phyloP scores from a whole-genome alignment of 805 yeast species.

The Vanderwaltozyma yarrowii region DNA sequence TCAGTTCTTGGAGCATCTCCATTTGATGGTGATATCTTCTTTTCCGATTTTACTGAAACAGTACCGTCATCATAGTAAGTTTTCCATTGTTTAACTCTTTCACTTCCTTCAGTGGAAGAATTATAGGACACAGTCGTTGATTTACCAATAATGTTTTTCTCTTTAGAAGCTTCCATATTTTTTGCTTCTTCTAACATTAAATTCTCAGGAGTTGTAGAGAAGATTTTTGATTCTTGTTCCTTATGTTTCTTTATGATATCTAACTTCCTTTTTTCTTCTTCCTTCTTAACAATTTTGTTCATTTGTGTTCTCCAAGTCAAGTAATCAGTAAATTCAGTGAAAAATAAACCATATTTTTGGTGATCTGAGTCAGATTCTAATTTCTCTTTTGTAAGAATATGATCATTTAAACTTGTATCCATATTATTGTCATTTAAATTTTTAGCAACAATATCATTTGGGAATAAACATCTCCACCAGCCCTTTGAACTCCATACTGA shows the following conservation, averaged over 20 bases:
- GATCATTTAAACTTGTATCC: slow-evolving; percentile 18
- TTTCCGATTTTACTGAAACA: slow-evolving; percentile 30
- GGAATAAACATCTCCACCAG: slow-evolving; percentile 85
- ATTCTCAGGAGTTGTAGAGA: slow-evolving; percentile 18
- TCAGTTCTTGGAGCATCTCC: slow-evolving; percentile 31
- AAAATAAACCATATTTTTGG: slow-evolving; percentile 43
- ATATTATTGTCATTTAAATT: slow-evolving; percentile 13
- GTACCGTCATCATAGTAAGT: slow-evolving; percentile 37
- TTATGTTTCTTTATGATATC: not conserved
- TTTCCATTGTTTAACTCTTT: slow-evolving; percentile 30
- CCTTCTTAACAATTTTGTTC: slow-evolving; percentile 35
- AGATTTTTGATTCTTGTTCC: not conserved
- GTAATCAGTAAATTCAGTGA: slow-evolving; percentile 52
- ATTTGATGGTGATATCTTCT: slow-evolving; percentile 30
- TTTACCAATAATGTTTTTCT: slow-evolving; percentile 29
- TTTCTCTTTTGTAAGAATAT: slow-evolving; percentile 47
- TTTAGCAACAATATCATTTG: slow-evolving; percentile 34
- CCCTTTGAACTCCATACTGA: slow-evolving; percentile 81
- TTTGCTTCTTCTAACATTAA: slow-evolving; percentile 9
- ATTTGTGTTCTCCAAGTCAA: slow-evolving; percentile 58
- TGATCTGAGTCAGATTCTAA: slow-evolving; percentile 37
- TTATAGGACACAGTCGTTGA: slow-evolving; percentile 30
- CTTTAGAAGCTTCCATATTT: slow-evolving; percentile 1
- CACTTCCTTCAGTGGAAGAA: slow-evolving; percentile 36
- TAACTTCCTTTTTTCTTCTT: no score